A percentile compares a stretch with the other conserved stretches of the same genome.
phyloP scores from a whole-genome alignment of 768 basidiomycete genomes.

The Boletus sensibilis region DNA sequence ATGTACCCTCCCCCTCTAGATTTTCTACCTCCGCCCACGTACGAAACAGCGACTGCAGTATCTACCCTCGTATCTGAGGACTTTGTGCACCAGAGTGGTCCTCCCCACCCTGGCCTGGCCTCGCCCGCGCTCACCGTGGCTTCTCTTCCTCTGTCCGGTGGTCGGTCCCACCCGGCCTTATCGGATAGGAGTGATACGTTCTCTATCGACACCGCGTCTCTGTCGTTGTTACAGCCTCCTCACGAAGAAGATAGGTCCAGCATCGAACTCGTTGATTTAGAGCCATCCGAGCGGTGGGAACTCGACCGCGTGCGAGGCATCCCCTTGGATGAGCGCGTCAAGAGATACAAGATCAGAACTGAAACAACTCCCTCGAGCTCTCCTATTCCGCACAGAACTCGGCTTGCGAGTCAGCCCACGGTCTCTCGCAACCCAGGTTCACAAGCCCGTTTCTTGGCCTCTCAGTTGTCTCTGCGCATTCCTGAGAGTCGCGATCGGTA shows the following conservation, averaged over 20 bases:
- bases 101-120: slow-evolving; percentile 22
- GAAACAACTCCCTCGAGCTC: slow-evolving; percentile 21
- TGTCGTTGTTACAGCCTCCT: slow-evolving; percentile 19
- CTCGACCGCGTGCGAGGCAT: slow-evolving; percentile 44
- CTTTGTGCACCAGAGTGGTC: slow-evolving; percentile 34
- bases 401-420: slow-evolving; percentile 30
- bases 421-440: slow-evolving; percentile 27
- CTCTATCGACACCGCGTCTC: slow-evolving; percentile 20
- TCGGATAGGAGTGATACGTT: slow-evolving; percentile 27
- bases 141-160: slow-evolving; percentile 21
- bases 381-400: slow-evolving; percentile 30
- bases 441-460: slow-evolving; percentile 33
- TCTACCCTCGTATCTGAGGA: slow-evolving; percentile 41
- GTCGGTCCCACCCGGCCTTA: slow-evolving; percentile 9
- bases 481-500: slow-evolving; percentile 34
- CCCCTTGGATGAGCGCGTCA: slow-evolving; percentile 41
- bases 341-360: slow-evolving; percentile 36
- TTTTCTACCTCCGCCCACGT: slow-evolving; percentile 75
- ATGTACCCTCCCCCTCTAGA: slow-evolving; percentile 38
- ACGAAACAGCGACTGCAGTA: slow-evolving; percentile 54
- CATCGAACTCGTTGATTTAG: slow-evolving; percentile 53
- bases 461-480: slow-evolving; percentile 34
- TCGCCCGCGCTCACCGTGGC: slow-evolving; percentile 26
- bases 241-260: slow-evolving; percentile 48
- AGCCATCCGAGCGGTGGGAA: slow-evolving; percentile 43